Percentiles rank a stretch among this genome's conserved stretches.
These are phyloP conservation scores for Brettanomyces naardenensis DNA, from an alignment of 805 yeast genomes.

Conservation along the genomic window DNA sequence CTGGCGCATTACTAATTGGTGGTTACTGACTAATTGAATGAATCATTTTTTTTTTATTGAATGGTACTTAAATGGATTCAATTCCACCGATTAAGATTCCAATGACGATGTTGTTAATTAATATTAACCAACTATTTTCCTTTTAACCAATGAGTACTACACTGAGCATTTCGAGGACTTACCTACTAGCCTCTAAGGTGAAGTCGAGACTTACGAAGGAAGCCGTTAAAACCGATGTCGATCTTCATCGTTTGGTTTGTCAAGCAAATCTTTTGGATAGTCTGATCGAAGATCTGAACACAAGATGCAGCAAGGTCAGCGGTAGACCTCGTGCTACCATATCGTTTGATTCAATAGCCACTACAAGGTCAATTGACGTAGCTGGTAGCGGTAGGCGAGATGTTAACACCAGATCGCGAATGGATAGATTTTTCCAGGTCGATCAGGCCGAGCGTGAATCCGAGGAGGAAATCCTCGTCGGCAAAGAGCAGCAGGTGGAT, in stretches of 20 bases:
- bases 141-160: too few species aligned
- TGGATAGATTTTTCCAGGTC: too few species aligned
- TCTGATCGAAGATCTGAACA: conserved; percentile 44
- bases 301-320: background rate
- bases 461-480: conserved; percentile 5
- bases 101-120: too few species aligned
- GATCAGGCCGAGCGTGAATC: conserved; percentile 1
- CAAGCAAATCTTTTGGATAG: conserved; percentile 68
- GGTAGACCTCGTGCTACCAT: background rate
- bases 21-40: too few species aligned
- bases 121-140: too few species aligned
- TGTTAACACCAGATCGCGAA: background rate
- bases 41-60: too few species aligned
- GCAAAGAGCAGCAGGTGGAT: conserved; percentile 3
- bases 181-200: conserved; percentile 56
- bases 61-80: too few species aligned
- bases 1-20: too few species aligned
- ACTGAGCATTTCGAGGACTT: conserved; percentile 36
- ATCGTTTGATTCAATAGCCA: conserved; percentile 1
- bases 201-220: conserved; percentile 55
- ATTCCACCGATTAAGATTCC: too few species aligned
- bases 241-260: conserved; percentile 50
- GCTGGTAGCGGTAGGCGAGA: conserved; percentile 1
- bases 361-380: too few species aligned
- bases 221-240: conserved; percentile 49